Conservation (phyloP, 306 rosid genomes). For the Leucaena leucocephala region DNA sequence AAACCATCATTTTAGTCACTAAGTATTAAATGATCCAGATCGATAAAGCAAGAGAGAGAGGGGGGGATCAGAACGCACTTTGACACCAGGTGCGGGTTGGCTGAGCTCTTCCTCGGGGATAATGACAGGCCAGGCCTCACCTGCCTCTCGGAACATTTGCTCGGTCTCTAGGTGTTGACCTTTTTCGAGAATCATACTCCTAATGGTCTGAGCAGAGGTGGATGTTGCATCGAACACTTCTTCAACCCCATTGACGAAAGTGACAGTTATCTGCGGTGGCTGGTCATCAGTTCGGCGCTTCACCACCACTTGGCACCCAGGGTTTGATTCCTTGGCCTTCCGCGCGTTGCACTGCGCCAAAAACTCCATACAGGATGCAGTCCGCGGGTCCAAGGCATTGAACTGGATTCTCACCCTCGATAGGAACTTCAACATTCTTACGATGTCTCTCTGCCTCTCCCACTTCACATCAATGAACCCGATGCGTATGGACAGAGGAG, state of each 20-base stretch:
- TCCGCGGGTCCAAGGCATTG: constrained; percentile 88
- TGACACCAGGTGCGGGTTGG: constrained; percentile 57
- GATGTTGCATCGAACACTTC: constrained; percentile 77
- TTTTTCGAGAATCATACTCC: constrained; percentile 77
- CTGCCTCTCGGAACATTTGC: constrained; percentile 85
- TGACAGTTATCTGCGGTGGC: constrained; percentile 83
- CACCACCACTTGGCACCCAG: constrained; percentile 73
- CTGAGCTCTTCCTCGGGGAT: constrained; percentile 72
- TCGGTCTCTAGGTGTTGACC: constrained; percentile 76
- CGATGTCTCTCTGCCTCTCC: neutral
- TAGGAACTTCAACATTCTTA: constrained; percentile 73
- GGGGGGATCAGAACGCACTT: constrained; percentile 50
- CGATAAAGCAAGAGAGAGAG: neutral
- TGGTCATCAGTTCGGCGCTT: constrained; percentile 83
- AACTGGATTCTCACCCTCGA: constrained; percentile 81
- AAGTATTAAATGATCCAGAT: neutral
- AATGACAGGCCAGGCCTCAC: constrained; percentile 80
- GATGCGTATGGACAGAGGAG: too few relatives aligned
- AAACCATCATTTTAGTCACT: neutral
- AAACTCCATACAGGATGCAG: constrained; percentile 89
- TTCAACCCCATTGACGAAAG: constrained; percentile 83
- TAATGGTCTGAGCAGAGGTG: constrained; percentile 71
- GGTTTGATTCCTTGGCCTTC: constrained; percentile 86
- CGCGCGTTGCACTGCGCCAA: constrained; percentile 89
- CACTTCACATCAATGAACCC: too few relatives aligned